Conservation (phyloP, 2,329 filamentous ascomycete species). For the Calycina marina region DNA sequence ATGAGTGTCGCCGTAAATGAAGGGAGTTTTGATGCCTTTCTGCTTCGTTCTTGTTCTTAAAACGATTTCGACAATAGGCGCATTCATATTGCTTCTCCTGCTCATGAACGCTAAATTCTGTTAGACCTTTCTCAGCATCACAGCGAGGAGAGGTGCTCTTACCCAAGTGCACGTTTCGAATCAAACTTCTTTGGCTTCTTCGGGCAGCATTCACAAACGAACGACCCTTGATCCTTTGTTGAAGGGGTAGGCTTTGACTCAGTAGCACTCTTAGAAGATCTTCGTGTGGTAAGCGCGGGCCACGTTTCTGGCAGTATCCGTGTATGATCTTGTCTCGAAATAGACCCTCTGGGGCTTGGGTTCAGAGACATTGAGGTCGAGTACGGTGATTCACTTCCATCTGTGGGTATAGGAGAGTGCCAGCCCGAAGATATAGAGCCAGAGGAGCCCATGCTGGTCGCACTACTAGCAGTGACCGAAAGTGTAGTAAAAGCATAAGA, state of each 20-base stretch:
- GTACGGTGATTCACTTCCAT: constrained; percentile 35
- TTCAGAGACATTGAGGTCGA: constrained; percentile 30
- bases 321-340: constrained; percentile 22
- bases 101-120: constrained; percentile 55
- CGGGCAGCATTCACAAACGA: constrained; percentile 85
- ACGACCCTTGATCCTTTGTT: constrained; percentile 40
- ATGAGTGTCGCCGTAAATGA: constrained; percentile 82
- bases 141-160: constrained; percentile 25
- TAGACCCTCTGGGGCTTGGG: constrained; percentile 24
- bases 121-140: not conserved
- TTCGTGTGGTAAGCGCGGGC: constrained; percentile 26
- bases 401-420: constrained; percentile 30
- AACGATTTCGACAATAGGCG: constrained; percentile 81
- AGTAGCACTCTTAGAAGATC: constrained; percentile 29
- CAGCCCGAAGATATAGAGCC: constrained; percentile 42
- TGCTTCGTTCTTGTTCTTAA: constrained; percentile 98
- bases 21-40: constrained; percentile 93
- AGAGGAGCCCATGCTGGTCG: constrained; percentile 48
- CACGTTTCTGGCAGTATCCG: constrained; percentile 26
- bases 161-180: constrained; percentile 70
- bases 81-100: constrained; percentile 95
- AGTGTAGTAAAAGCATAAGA: constrained; percentile 47
- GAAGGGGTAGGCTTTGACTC: constrained; percentile 29
- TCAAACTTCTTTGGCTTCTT: constrained; percentile 97
- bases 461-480: constrained; percentile 45